phyloP scores from a whole-genome alignment of 2,329 filamentous ascomycete genomes.

The Colletotrichum sp. region DNA sequence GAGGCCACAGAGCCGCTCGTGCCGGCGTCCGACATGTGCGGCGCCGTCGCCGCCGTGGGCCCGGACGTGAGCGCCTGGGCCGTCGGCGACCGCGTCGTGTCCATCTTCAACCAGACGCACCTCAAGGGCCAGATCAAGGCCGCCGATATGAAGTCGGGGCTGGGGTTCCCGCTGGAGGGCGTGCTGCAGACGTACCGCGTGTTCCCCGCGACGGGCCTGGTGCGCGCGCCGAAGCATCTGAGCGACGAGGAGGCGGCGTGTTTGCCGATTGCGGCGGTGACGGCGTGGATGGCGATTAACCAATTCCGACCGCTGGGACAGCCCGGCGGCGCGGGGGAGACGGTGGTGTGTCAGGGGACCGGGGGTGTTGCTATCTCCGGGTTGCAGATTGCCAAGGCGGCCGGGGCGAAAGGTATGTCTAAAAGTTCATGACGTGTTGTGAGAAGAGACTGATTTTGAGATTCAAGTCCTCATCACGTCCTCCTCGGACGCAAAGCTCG shows the following conservation, averaged over 20 bases:
- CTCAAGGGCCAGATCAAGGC: constrained; percentile 63
- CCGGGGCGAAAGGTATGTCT: constrained; percentile 49
- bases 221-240: constrained; percentile 60
- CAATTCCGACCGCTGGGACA: constrained; percentile 59
- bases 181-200: constrained; percentile 63
- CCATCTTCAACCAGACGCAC: constrained; percentile 64
- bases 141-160: constrained; percentile 57
- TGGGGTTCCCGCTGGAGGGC: constrained; percentile 65
- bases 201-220: constrained; percentile 60
- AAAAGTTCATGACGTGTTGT: constrained; percentile 21
- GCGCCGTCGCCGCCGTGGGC: constrained; percentile 55
- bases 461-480: constrained; percentile 57
- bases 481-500: constrained; percentile 56
- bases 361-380: constrained; percentile 57
- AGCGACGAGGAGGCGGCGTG: constrained; percentile 63
- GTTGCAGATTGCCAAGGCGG: constrained; percentile 57
- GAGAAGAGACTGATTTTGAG: constrained; percentile 43
- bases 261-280: constrained; percentile 65
- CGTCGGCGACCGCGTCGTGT: constrained; percentile 68
- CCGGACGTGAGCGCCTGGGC: constrained; percentile 47
- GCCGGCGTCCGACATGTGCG: constrained; percentile 74
- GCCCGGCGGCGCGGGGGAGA: constrained; percentile 47
- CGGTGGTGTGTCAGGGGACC: constrained; percentile 58
- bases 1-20: constrained; percentile 50
- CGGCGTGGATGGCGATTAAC: constrained; percentile 70